Percentiles rank a stretch among this genome's conserved stretches.
Conservation (phyloP, 2,329 filamentous ascomycete genomes). For the Stagonosporopsis chrysanthemi region DNA sequence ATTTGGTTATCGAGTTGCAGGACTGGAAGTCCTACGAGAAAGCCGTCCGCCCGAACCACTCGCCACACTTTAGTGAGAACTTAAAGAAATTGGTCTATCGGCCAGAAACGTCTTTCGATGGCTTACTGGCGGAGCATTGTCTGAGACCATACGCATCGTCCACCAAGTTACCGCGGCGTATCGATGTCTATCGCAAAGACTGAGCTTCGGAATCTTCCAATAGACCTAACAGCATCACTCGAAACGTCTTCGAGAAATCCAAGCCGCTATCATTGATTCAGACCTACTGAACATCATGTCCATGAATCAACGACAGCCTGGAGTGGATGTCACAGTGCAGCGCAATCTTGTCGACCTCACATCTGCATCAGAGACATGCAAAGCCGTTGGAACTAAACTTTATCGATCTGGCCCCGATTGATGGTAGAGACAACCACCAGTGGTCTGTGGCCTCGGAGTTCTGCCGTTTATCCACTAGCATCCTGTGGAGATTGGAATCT, state of each 20-base stretch:
- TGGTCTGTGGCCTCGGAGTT: constrained; percentile 12
- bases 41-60: constrained; percentile 41
- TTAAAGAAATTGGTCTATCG: constrained; percentile 37
- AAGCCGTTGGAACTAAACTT: constrained; percentile 4
- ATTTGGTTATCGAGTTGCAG: constrained; percentile 47
- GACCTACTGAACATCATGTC: background rate
- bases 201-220: constrained; percentile 5
- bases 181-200: constrained; percentile 45
- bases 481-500: constrained; percentile 12
- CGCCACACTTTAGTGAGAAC: constrained; percentile 43
- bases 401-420: constrained; percentile 9
- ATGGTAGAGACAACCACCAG: background rate
- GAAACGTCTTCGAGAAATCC: background rate
- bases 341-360: background rate
- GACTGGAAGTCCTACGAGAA: constrained; percentile 49
- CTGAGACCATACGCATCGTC: constrained; percentile 40
- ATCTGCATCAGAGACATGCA: constrained; percentile 3
- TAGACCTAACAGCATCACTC: background rate
- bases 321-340: background rate
- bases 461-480: constrained; percentile 15
- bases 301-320: background rate
- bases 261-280: background rate
- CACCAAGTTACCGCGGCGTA: constrained; percentile 40
- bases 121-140: constrained; percentile 37
- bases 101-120: constrained; percentile 46